Conservation (phyloP, 2,329 filamentous ascomycete genomes). For the Fusarium chuoi region DNA sequence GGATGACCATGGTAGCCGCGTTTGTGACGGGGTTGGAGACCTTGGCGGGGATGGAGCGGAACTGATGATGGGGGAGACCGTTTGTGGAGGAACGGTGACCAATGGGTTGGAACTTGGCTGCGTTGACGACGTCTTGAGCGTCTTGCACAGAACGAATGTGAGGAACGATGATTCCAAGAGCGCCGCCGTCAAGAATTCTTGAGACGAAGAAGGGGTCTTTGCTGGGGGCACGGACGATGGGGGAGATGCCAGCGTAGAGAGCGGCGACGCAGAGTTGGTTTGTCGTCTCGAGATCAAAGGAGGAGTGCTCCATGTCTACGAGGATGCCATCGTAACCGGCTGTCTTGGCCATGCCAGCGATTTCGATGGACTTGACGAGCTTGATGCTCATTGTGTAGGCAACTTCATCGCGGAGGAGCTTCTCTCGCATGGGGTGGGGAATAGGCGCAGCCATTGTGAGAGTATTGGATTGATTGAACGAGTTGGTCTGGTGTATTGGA, state of each 20-base stretch:
- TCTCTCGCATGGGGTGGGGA: conserved; percentile 42
- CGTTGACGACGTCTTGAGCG: conserved; percentile 41
- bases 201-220: conserved; percentile 43
- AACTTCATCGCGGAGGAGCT: conserved; percentile 41
- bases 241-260: conserved; percentile 44
- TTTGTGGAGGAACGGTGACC: conserved; percentile 39
- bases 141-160: conserved; percentile 41
- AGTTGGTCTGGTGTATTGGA: no score
- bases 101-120: conserved; percentile 43
- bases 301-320: conserved; percentile 53
- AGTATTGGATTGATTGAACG: no score
- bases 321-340: conserved; percentile 50
- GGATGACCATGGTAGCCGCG: conserved; percentile 39
- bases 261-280: conserved; percentile 47
- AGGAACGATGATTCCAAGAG: conserved; percentile 42
- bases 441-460: conserved; percentile 35
- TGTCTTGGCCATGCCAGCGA: conserved; percentile 49
- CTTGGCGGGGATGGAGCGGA: conserved; percentile 37
- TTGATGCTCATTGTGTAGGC: conserved; percentile 47
- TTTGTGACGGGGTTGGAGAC: conserved; percentile 35
- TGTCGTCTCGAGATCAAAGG: conserved; percentile 47
- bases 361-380: conserved; percentile 44
- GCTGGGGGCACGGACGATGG: conserved; percentile 40
- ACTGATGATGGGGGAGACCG: conserved; percentile 35
- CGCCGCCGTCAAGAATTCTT: conserved; percentile 41